These are phyloP conservation scores for Podospora conica DNA, from an alignment of 495 filamentous ascomycete genomes.

Conservation along the genomic window DNA sequence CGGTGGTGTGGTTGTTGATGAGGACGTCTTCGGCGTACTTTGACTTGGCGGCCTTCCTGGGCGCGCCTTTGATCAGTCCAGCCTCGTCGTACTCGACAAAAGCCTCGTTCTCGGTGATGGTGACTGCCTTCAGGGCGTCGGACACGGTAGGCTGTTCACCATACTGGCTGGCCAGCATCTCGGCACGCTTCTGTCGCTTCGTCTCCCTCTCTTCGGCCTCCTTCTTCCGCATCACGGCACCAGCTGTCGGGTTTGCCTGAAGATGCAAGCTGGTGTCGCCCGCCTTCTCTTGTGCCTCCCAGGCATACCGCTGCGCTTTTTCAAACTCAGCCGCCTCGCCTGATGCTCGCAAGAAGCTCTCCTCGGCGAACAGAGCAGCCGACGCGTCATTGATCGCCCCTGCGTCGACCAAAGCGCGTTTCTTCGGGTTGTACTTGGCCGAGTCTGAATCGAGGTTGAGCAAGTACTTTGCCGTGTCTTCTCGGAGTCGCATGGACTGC, in stretches of 20 bases:
- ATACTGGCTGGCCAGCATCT: constrained; percentile 76
- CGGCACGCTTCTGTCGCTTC: constrained; percentile 61
- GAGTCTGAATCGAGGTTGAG: constrained; percentile 92
- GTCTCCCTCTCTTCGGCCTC: constrained; percentile 62
- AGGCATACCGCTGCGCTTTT: constrained; percentile 79
- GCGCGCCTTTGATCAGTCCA: constrained; percentile 83
- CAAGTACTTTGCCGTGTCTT: constrained; percentile 98
- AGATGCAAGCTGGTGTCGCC: constrained; percentile 73
- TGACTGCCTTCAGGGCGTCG: constrained; percentile 56
- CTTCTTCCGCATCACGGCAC: constrained; percentile 75
- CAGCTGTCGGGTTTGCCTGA: constrained; percentile 93
- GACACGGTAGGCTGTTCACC: constrained; percentile 65
- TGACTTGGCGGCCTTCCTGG: constrained; percentile 65
- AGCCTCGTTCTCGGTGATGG: constrained; percentile 73
- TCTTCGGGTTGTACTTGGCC: constrained; percentile 97
- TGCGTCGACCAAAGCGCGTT: constrained; percentile 84
- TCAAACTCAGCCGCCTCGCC: constrained; percentile 96
- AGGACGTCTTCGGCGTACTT: constrained; percentile 88
- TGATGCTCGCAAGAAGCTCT: constrained; percentile 83
- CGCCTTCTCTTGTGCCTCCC: constrained; percentile 83
- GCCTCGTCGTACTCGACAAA: constrained; percentile 93
- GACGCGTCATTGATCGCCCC: constrained; percentile 80
- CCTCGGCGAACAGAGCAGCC: constrained; percentile 84
- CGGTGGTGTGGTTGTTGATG: constrained; percentile 83
- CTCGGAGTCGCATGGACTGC: constrained; percentile 76